Evolutionary conservation across 352 stramenopile species (phyloP).

Genomic region (Phytopythium mirpurense): DNA sequence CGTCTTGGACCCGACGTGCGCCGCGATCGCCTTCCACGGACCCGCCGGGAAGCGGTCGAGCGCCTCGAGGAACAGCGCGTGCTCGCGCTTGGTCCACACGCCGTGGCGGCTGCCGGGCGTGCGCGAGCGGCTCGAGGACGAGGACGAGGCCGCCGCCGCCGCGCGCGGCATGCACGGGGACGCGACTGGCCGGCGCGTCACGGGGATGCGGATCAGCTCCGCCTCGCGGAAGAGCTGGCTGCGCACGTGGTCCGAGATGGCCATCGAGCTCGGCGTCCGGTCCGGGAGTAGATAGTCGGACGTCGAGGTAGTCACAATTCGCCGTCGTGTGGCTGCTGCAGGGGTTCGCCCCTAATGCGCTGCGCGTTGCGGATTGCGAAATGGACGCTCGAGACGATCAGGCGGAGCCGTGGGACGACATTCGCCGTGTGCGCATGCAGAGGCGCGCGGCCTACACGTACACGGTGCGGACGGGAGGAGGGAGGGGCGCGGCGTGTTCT

Average conservation of each 20-base stretch:
- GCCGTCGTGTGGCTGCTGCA: no score
- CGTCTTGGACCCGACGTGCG: slow-evolving; percentile 45
- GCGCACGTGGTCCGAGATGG: slow-evolving; percentile 31
- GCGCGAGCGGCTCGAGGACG: neutral
- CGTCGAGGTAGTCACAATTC: neutral
- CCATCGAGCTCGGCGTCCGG: no score
- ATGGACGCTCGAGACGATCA: neutral
- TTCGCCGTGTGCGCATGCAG: neutral
- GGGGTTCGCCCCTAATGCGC: no score
- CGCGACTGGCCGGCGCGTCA: slow-evolving; percentile 12
- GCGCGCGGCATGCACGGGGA: slow-evolving; percentile 10
- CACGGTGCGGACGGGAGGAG: no score
- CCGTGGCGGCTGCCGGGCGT: slow-evolving; percentile 10
- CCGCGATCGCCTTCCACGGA: slow-evolving; percentile 46
- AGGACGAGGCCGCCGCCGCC: no score
- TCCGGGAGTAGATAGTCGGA: no score
- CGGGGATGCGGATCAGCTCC: slow-evolving; percentile 26
- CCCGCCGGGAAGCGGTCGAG: slow-evolving; percentile 41
- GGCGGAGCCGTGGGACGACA: neutral
- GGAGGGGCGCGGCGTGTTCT: neutral
- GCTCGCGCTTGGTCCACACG: slow-evolving; percentile 35
- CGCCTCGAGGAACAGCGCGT: slow-evolving; percentile 45
- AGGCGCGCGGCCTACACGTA: no score
- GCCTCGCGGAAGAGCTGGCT: slow-evolving; percentile 21
- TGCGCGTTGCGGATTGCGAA: neutral